Conservation (phyloP, 2,329 filamentous ascomycete genomes). For the Thelonectria olida region DNA sequence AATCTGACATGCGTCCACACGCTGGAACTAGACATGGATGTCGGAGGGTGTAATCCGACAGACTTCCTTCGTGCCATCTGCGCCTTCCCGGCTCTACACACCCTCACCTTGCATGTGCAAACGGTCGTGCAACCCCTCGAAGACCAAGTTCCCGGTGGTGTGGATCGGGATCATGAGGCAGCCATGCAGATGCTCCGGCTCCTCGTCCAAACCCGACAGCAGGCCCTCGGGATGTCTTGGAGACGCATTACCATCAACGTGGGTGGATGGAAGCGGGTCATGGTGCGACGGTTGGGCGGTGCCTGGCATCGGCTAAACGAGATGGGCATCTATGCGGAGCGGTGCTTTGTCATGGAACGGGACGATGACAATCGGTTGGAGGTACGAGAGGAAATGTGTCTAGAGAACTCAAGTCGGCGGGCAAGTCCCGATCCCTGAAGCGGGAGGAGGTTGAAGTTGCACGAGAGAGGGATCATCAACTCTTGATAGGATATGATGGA, state of each 20-base stretch:
- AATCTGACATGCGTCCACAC: conserved; percentile 46
- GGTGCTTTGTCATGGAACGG: conserved; percentile 56
- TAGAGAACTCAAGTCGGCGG: conserved; percentile 38
- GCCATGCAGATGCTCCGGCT: conserved; percentile 45
- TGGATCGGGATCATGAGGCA: conserved; percentile 50
- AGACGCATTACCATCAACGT: conserved; percentile 56
- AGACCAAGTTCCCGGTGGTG: conserved; percentile 28
- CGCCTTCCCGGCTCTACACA: conserved; percentile 50
- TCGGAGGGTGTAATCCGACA: conserved; percentile 44
- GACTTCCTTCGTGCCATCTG: conserved; percentile 51
- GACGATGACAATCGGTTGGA: conserved; percentile 28
- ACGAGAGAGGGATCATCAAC: not conserved
- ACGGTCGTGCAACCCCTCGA: conserved; percentile 50
- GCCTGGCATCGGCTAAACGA: conserved; percentile 53
- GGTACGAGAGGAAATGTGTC: conserved; percentile 41
- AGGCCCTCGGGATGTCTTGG: conserved; percentile 43
- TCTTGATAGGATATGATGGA: not conserved
- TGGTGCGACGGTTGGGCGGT: conserved; percentile 53
- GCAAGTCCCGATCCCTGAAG: conserved; percentile 34
- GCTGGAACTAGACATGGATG: conserved; percentile 60
- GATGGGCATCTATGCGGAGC: conserved; percentile 56
- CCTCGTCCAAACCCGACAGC: conserved; percentile 44
- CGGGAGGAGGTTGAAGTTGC: not conserved
- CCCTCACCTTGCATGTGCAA: conserved; percentile 55
- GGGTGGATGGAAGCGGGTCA: conserved; percentile 56